These are phyloP conservation scores for Fusarium stilboides DNA, from an alignment of 2,329 filamentous ascomycete genomes.

Conservation along the genomic window DNA sequence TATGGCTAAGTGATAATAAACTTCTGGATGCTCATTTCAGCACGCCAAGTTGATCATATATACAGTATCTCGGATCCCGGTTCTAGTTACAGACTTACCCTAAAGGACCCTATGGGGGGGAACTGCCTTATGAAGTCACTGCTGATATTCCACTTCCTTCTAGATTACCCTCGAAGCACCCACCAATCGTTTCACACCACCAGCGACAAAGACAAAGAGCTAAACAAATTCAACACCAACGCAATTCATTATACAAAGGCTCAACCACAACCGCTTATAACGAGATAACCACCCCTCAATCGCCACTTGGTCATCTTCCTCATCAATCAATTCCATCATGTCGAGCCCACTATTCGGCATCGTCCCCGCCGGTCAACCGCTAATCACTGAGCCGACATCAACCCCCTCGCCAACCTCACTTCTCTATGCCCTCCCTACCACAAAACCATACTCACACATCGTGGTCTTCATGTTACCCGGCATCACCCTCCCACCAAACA, in stretches of 20 bases:
- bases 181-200: conserved; percentile 44
- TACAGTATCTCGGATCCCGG: not conserved
- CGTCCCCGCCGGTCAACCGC: conserved; percentile 72
- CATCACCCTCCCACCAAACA: conserved; percentile 77
- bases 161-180: conserved; percentile 37
- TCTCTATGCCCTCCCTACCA: conserved; percentile 66
- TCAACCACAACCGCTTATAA: not conserved
- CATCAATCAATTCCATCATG: conserved; percentile 6
- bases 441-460: conserved; percentile 80
- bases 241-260: conserved; percentile 10
- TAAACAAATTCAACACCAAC: conserved; percentile 28
- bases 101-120: conserved; percentile 10
- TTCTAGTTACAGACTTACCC: conserved; percentile 14
- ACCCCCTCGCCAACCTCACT: conserved; percentile 69
- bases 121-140: conserved; percentile 30
- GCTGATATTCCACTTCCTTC: conserved; percentile 35
- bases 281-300: not conserved
- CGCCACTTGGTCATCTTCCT: not conserved
- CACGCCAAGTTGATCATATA: too few species aligned
- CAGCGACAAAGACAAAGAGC: conserved; percentile 26
- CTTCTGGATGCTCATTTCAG: too few species aligned
- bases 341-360: conserved; percentile 68
- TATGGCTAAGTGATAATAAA: too few species aligned
- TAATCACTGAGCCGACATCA: conserved; percentile 69
- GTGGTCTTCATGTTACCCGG: conserved; percentile 91